Percentiles rank a stretch among this genome's conserved stretches.
These are phyloP conservation scores for Elsinoe perseae DNA, from an alignment of 2,329 filamentous ascomycete species.

Conservation along the genomic window DNA sequence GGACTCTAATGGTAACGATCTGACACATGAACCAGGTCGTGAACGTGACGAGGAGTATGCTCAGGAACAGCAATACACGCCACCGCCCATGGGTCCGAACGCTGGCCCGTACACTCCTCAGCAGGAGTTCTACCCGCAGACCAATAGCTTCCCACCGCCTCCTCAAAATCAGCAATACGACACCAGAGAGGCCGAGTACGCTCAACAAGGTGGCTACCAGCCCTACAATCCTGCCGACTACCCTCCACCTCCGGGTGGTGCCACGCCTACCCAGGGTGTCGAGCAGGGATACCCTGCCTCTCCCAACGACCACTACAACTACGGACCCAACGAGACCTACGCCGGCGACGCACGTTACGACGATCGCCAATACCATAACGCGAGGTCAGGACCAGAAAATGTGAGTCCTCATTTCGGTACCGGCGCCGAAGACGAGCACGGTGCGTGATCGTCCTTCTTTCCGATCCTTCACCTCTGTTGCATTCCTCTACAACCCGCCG, in stretches of 20 bases:
- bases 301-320: slow-evolving; percentile 14
- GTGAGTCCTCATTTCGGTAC: slow-evolving; percentile 40
- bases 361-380: slow-evolving; percentile 24
- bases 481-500: background rate
- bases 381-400: slow-evolving; percentile 36
- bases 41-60: slow-evolving; percentile 24
- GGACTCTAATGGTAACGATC: background rate
- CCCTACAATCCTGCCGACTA: slow-evolving; percentile 42
- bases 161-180: slow-evolving; percentile 22
- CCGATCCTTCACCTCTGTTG: background rate
- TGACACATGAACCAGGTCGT: slow-evolving; percentile 18
- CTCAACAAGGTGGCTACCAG: slow-evolving; percentile 23
- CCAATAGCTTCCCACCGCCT: slow-evolving; percentile 45
- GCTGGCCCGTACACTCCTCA: slow-evolving; percentile 25
- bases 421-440: slow-evolving; percentile 27
- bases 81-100: slow-evolving; percentile 31
- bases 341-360: slow-evolving; percentile 27
- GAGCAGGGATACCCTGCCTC: slow-evolving; percentile 12
- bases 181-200: slow-evolving; percentile 25
- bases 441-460: slow-evolving; percentile 18
- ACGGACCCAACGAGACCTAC: slow-evolving; percentile 28
- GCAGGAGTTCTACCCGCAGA: slow-evolving; percentile 36
- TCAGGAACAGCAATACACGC: slow-evolving; percentile 27
- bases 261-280: slow-evolving; percentile 20
- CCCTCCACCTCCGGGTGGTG: slow-evolving; percentile 26